Base-by-base conservation (phyloP, 2,329 filamentous ascomycete species). In the Fusarium sp. region DNA sequence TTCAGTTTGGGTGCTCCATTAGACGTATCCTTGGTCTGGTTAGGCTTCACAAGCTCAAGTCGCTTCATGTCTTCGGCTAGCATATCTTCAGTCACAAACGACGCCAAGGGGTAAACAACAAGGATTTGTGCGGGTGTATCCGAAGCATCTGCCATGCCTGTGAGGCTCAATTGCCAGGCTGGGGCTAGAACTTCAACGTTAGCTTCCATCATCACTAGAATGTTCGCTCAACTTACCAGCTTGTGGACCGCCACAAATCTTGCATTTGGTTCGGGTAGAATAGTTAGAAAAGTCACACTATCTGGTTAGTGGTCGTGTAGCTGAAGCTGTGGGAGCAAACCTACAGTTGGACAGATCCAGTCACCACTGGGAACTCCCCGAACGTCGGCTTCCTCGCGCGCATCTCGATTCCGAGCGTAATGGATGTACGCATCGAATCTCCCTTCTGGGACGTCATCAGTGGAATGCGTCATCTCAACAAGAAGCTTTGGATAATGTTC, bases 41-140 rank as follows among this genome's bases (percentile, higher is more conserved):
- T 86, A 0, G 87, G 87, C 72, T 90, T 92, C 52, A 85, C 84
- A n/a, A 88, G 79, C 77, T 94, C 93, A 8, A 97, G 86, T 74
- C 93, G 94, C 76, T 90, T 89, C 56, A 94, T 89, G 30, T 93
- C 94, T 64, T 89, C 91, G 3, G 91, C 92, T 15, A 97, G 85
- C 54, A 93, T 84, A 62, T 93, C 90, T 81, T 96, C 94, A 12
- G 88, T 92, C 11, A 94, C 89, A 20, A 92, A 91, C 2, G 89
- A 83, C 38, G 94, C 90, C 12, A 97, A 84, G 13, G 91, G 91
- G 68, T 93, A 90, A 30, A 96, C 85, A 9, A 96, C 89, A 26
- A 96, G 83, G 74, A 95, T 94, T 74, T 95, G 93, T 2, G 93
- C 94, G 3, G 91, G 89, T 0, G 87, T 82, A 65, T 91, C 82